Evolutionary conservation across 495 filamentous ascomycete genomes (phyloP).

Genomic region (Talaromyces borbonicus): DNA sequence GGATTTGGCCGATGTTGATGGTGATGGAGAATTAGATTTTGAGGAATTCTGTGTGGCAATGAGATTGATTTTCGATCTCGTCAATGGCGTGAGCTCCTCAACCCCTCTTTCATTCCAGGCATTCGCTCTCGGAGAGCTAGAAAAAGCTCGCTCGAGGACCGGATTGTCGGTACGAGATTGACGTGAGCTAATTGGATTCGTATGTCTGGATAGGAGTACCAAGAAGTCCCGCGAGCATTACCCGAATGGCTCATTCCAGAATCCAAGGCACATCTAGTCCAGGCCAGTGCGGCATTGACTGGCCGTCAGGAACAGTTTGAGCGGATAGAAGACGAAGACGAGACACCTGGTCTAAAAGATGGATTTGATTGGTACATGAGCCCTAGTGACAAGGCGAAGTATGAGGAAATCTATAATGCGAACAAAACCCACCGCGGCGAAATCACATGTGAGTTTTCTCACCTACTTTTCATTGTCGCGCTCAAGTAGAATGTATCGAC

Average conservation of each 20-base stretch:
- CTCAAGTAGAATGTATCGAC: too few species aligned
- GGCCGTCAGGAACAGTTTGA: conserved; percentile 71
- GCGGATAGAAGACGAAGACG: conserved; percentile 62
- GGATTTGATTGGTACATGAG: conserved; percentile 99
- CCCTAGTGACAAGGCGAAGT: conserved; percentile 78
- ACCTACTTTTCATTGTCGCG: too few species aligned
- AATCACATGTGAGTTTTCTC: conserved; percentile 54
- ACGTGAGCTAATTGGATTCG: neutral
- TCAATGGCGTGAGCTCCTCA: conserved; percentile 69
- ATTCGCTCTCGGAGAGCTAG: too few species aligned
- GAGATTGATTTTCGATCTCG: conserved; percentile 90
- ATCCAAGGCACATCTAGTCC: conserved; percentile 91
- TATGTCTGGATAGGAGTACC: conserved; percentile 56
- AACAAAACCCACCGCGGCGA: conserved; percentile 79
- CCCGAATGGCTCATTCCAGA: conserved; percentile 97
- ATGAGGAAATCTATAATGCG: conserved; percentile 90
- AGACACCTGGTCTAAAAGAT: conserved; percentile 75
- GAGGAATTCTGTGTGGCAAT: conserved; percentile 99
- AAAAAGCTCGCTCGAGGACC: too few species aligned
- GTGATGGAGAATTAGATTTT: conserved; percentile 93
- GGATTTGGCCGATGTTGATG: conserved; percentile 95
- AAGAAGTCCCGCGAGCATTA: conserved; percentile 67
- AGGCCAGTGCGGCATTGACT: conserved; percentile 73
- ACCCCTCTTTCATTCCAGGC: too few species aligned
- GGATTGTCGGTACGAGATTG: too few species aligned